phyloP scores from a whole-genome alignment of 495 filamentous ascomycete species.

The Clavariopsis aquatica region DNA sequence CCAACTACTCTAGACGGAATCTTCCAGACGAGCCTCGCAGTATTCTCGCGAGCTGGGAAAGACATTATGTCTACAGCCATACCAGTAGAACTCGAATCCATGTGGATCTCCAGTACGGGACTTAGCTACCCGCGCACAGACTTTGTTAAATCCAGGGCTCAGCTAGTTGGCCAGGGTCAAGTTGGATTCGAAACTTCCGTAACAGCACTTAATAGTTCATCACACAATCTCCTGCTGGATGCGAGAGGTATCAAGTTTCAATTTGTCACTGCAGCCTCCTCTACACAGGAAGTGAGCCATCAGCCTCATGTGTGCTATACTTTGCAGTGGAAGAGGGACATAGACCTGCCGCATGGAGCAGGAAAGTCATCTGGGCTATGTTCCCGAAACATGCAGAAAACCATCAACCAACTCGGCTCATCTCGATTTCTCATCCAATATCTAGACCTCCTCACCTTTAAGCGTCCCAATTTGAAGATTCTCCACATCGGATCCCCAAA shows the following conservation, averaged over 20 bases:
- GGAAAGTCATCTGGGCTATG: neutral
- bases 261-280: neutral
- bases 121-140: no score
- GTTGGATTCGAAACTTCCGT: neutral
- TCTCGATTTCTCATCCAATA: no score
- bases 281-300: neutral
- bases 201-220: neutral
- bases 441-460: no score
- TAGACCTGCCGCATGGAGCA: neutral
- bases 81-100: neutral
- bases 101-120: slow-evolving; percentile 15
- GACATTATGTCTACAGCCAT: slow-evolving; percentile 6
- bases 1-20: slow-evolving; percentile 16
- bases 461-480: no score
- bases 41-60: neutral
- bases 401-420: neutral
- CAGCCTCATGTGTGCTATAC: neutral
- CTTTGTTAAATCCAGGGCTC: no score
- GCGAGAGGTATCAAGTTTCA: neutral
- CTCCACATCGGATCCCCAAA: no score
- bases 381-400: neutral
- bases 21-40: slow-evolving; percentile 8
- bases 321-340: neutral
- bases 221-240: neutral
- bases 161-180: no score